A percentile compares a stretch with the other conserved stretches of the same genome.
These are phyloP conservation scores for Kluyveromyces siamensis DNA, from an alignment of 805 yeast species.

Conservation along the genomic window DNA sequence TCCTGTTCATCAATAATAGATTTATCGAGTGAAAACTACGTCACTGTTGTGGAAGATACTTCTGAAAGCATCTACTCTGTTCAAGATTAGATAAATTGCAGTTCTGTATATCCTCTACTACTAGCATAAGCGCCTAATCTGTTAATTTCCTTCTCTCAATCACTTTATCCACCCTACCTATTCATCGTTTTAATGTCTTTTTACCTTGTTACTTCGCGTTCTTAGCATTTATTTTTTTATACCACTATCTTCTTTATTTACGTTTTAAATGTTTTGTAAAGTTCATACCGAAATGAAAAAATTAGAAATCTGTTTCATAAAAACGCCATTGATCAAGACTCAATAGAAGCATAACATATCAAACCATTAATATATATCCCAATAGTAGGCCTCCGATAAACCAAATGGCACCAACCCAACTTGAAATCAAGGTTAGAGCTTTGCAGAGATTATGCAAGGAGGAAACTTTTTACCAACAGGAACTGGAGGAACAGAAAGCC, in stretches of 20 bases:
- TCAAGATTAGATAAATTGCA: neutral
- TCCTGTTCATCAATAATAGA: neutral
- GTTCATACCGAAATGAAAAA: too few relatives aligned
- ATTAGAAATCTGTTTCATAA: too few relatives aligned
- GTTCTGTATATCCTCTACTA: too few relatives aligned
- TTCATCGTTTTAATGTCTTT: neutral
- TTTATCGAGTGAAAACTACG: neutral
- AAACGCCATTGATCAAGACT: too few relatives aligned
- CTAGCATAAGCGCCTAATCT: too few relatives aligned
- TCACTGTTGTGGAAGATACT: neutral
- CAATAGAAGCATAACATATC: too few relatives aligned
- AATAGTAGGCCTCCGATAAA: neutral
- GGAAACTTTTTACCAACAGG: constrained; percentile 49
- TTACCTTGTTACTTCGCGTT: neutral
- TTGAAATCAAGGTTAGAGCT: constrained; percentile 66
- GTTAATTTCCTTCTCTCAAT: too few relatives aligned
- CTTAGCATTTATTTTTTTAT: too few relatives aligned
- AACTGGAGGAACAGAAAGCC: constrained; percentile 44
- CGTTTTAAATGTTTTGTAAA: neutral
- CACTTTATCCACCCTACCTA: too few relatives aligned
- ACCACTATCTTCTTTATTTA: neutral
- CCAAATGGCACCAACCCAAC: constrained; percentile 57
- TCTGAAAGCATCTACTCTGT: neutral
- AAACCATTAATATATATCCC: neutral
- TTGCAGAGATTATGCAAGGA: constrained; percentile 63